Percentiles rank a stretch among this genome's conserved stretches.
Conservation (phyloP, 2,329 filamentous ascomycete genomes). For the Fusarium sp. region DNA sequence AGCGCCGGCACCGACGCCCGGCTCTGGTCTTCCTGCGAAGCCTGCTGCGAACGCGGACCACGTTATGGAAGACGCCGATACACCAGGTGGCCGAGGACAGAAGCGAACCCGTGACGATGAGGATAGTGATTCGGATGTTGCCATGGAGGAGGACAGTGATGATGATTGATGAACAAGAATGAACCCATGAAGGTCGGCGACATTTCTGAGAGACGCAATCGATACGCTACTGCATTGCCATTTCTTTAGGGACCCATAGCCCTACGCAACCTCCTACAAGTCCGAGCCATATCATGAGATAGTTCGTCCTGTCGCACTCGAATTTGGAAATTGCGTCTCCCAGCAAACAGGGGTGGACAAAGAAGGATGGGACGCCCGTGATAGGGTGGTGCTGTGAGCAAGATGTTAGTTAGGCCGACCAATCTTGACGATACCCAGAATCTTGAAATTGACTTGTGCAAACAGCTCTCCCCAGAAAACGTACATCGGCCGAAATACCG, state of each 20-base stretch:
- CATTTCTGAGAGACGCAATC: slow-evolving; percentile 25
- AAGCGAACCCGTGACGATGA: slow-evolving; percentile 77
- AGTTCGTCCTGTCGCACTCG: slow-evolving; percentile 70
- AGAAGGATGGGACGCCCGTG: slow-evolving; percentile 81
- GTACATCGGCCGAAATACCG: slow-evolving; percentile 79
- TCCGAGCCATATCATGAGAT: slow-evolving; percentile 91
- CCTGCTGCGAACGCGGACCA: slow-evolving; percentile 59
- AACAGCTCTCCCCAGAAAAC: slow-evolving; percentile 52
- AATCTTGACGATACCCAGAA: slow-evolving; percentile 44
- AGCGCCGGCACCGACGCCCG: slow-evolving; percentile 54
- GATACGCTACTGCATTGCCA: slow-evolving; percentile 58
- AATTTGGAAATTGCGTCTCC: slow-evolving; percentile 80
- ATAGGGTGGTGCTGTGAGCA: slow-evolving; percentile 79
- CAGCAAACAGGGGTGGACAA: slow-evolving; percentile 92
- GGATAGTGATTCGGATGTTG: slow-evolving; percentile 73
- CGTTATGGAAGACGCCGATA: slow-evolving; percentile 60
- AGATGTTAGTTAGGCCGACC: slow-evolving; percentile 53
- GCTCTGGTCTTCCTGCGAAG: slow-evolving; percentile 57
- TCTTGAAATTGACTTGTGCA: slow-evolving; percentile 45
- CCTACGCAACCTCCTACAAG: slow-evolving; percentile 83
- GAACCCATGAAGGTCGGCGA: slow-evolving; percentile 30
- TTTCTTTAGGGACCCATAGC: slow-evolving; percentile 77
- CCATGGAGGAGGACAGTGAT: slow-evolving; percentile 77
- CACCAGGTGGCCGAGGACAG: slow-evolving; percentile 66
- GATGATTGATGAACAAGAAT: slow-evolving; percentile 70